Conservation (phyloP, 768 basidiomycete species). For the Mycena amicta region DNA sequence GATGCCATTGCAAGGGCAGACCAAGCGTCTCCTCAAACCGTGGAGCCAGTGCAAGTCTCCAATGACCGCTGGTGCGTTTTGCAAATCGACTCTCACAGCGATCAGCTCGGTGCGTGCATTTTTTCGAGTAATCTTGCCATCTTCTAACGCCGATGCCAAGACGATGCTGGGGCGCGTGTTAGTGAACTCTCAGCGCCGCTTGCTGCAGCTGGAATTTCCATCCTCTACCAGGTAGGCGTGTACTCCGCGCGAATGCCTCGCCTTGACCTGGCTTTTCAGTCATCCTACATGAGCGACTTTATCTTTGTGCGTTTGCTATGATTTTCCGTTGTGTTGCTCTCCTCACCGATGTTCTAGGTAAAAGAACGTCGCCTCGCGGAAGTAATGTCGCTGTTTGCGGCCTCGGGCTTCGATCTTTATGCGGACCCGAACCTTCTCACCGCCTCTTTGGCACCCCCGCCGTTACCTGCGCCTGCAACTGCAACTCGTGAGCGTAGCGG, state of each 20-base stretch:
- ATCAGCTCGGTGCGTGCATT: constrained; percentile 57
- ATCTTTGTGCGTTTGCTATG: constrained; percentile 59
- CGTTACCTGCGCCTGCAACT: constrained; percentile 32
- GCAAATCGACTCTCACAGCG: constrained; percentile 79
- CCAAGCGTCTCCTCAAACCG: constrained; percentile 26
- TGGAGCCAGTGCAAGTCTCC: constrained; percentile 67
- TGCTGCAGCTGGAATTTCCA: constrained; percentile 77
- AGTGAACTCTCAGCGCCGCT: constrained; percentile 77
- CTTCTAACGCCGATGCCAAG: constrained; percentile 35
- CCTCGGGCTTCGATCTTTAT: constrained; percentile 69
- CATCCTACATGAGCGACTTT: constrained; percentile 82
- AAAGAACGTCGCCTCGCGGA: constrained; percentile 66
- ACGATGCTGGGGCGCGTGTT: constrained; percentile 71
- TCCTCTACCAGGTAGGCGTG: no score
- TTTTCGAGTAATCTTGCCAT: constrained; percentile 7
- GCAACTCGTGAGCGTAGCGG: constrained; percentile 28
- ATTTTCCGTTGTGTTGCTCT: constrained; percentile 14
- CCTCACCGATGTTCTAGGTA: constrained; percentile 44
- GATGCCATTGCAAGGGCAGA: constrained; percentile 62
- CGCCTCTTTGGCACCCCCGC: constrained; percentile 28
- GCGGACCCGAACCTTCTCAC: constrained; percentile 43
- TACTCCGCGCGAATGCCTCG: no score
- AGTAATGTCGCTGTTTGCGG: constrained; percentile 59
- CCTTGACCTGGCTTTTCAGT: no score
- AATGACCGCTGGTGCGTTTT: constrained; percentile 78